A percentile compares a stretch with the other conserved stretches of the same genome.
Evolutionary conservation across 148 eudicot genomes (phyloP).

Genomic region (Chenopodium suecicum): DNA sequence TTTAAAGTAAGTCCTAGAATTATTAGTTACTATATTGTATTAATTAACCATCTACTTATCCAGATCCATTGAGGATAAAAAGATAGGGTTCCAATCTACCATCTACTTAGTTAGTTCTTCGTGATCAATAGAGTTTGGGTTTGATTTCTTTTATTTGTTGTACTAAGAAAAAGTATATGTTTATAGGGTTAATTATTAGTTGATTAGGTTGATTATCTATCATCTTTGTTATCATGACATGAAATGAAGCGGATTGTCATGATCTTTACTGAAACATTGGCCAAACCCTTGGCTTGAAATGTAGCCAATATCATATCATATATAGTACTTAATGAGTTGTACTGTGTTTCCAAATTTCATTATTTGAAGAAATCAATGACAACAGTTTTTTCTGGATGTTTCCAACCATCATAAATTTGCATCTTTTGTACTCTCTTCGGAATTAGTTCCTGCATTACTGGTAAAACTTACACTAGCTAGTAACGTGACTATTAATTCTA

Average conservation of each 20-base stretch:
- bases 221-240: slow-evolving; percentile 13
- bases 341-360: background rate
- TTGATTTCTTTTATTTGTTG: slow-evolving; percentile 13
- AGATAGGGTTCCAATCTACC: background rate
- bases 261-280: slow-evolving; percentile 5
- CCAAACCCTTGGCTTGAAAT: slow-evolving; percentile 21
- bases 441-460: too few relatives aligned
- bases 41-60: background rate
- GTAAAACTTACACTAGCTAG: too few relatives aligned
- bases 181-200: slow-evolving; percentile 5
- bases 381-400: background rate
- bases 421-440: too few relatives aligned
- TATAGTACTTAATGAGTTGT: background rate
- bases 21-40: background rate
- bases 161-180: slow-evolving; percentile 2
- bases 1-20: slow-evolving; percentile 1
- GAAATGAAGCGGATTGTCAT: slow-evolving; percentile 9
- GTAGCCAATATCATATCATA: slow-evolving; percentile 4
- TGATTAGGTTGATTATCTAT: background rate
- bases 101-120: background rate
- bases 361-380: background rate
- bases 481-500: too few relatives aligned
- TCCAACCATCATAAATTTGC: too few relatives aligned
- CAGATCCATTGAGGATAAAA: background rate
- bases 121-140: background rate